A percentile compares a stretch with the other conserved stretches of the same genome.
phyloP scores from a whole-genome alignment of 2,329 filamentous ascomycete species.

The Penicillium freii region DNA sequence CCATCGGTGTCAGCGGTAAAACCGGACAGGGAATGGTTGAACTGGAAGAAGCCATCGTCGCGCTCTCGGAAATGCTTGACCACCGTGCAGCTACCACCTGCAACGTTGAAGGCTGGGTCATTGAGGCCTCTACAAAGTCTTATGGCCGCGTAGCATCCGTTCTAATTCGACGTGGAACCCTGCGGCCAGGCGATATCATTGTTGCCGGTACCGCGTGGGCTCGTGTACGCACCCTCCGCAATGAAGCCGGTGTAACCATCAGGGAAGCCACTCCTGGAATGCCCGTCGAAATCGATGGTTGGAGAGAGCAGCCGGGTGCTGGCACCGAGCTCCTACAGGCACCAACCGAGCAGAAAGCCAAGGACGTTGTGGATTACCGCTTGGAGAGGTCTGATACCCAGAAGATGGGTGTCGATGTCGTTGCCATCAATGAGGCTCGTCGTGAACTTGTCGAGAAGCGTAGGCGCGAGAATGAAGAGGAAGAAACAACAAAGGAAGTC shows the following conservation, averaged over 20 bases:
- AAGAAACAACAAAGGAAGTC: conserved; percentile 38
- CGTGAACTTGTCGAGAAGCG: conserved; percentile 58
- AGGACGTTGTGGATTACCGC: conserved; percentile 73
- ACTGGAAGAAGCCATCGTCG: conserved; percentile 84
- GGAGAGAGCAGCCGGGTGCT: conserved; percentile 80
- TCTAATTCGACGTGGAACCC: conserved; percentile 81
- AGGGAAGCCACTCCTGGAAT: conserved; percentile 77
- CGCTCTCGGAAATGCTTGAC: conserved; percentile 85
- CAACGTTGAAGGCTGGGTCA: conserved; percentile 84
- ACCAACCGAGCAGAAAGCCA: conserved; percentile 72
- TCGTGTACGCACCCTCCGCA: conserved; percentile 76
- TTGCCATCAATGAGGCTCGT: conserved; percentile 71
- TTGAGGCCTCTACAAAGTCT: conserved; percentile 85
- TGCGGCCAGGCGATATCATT: conserved; percentile 75
- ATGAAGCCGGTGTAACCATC: conserved; percentile 75
- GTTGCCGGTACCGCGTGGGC: conserved; percentile 89
- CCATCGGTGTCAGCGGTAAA: conserved; percentile 87
- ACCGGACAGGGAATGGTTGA: conserved; percentile 89
- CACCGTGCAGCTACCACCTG: conserved; percentile 76
- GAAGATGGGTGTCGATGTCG: conserved; percentile 65
- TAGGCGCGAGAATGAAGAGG: conserved; percentile 34
- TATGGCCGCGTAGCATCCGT: conserved; percentile 84
- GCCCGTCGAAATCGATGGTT: conserved; percentile 91
- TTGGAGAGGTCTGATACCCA: conserved; percentile 68
- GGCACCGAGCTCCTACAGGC: conserved; percentile 88